These are phyloP conservation scores for Zygotorulaspora sp. DNA, from an alignment of 805 yeast species.

Conservation along the genomic window DNA sequence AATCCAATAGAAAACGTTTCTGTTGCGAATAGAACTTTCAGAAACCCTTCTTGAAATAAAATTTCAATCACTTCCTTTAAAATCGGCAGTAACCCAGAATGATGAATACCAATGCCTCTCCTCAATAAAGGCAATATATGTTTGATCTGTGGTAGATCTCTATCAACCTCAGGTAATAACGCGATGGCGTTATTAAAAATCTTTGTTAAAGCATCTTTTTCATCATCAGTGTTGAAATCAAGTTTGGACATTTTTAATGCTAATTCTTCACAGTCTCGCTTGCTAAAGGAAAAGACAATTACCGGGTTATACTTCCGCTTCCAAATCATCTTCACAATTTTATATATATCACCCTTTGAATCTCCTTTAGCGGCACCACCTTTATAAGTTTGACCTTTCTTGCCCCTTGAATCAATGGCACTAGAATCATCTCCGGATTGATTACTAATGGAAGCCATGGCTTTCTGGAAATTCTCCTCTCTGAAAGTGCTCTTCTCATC, in stretches of 20 bases:
- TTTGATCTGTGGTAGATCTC: conserved; percentile 90
- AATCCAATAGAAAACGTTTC: conserved; percentile 98
- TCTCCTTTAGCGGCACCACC: conserved; percentile 70
- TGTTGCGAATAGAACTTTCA: conserved; percentile 93
- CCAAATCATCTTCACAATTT: conserved; percentile 97
- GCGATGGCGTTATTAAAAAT: conserved; percentile 88
- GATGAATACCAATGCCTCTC: conserved; percentile 98
- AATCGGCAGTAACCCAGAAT: conserved; percentile 91
- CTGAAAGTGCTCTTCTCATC: conserved; percentile 95
- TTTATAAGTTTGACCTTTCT: conserved; percentile 77
- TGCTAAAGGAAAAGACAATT: conserved; percentile 95
- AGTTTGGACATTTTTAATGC: conserved; percentile 94
- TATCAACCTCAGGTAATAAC: conserved; percentile 82
- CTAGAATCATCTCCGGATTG: conserved; percentile 80
- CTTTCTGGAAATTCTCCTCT: conserved; percentile 97
- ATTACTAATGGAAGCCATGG: conserved; percentile 89
- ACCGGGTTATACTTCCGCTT: conserved; percentile 94
- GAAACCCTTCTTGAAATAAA: conserved; percentile 91
- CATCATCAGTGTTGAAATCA: conserved; percentile 91
- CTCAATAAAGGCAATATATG: conserved; percentile 82
- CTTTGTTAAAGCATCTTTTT: conserved; percentile 83
- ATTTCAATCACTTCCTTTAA: conserved; percentile 93
- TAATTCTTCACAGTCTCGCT: conserved; percentile 91
- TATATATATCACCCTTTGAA: conserved; percentile 79
- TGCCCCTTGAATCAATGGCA: conserved; percentile 51